A percentile compares a stretch with the other conserved stretches of the same genome.
Evolutionary conservation across 495 filamentous ascomycete genomes (phyloP).

Genomic region (Cercophora newfieldiana): DNA sequence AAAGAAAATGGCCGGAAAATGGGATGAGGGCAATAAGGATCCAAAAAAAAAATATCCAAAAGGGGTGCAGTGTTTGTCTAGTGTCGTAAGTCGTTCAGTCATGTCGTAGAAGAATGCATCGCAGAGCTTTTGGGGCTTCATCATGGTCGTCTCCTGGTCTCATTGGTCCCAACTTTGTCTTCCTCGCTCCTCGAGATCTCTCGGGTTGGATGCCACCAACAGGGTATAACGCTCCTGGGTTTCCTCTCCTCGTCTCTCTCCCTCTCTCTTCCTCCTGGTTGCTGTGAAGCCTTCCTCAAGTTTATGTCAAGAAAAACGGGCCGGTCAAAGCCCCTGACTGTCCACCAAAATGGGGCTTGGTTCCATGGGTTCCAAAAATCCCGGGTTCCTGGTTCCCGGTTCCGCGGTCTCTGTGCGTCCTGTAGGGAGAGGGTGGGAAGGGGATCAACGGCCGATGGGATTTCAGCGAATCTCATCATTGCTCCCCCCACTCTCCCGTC

Average conservation of each 20-base stretch:
- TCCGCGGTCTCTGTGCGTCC: background rate
- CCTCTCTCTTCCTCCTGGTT: slow-evolving; percentile 18
- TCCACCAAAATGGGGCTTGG: slow-evolving; percentile 4
- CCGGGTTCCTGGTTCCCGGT: background rate
- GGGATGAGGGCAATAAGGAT: background rate
- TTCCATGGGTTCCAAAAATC: background rate
- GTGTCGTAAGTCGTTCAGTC: slow-evolving; percentile 34
- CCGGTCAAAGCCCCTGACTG: slow-evolving; percentile 10
- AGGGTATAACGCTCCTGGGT: slow-evolving; percentile 30
- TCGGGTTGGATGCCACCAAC: slow-evolving; percentile 23
- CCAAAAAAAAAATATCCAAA: slow-evolving; percentile 17
- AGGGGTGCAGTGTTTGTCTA: slow-evolving; percentile 30
- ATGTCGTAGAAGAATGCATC: slow-evolving; percentile 34
- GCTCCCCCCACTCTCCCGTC: slow-evolving; percentile 7
- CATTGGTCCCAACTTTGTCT: background rate
- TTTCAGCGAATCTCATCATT: slow-evolving; percentile 21
- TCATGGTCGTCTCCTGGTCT: slow-evolving; percentile 7
- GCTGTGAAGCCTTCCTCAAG: slow-evolving; percentile 53
- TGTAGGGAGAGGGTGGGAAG: background rate
- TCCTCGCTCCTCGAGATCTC: slow-evolving; percentile 16
- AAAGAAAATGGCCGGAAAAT: slow-evolving; percentile 1
- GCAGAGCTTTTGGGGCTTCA: slow-evolving; percentile 1
- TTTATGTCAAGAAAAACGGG: slow-evolving; percentile 41
- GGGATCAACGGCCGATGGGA: slow-evolving; percentile 3
- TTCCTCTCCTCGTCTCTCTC: slow-evolving; percentile 20